phyloP scores from a whole-genome alignment of 495 filamentous ascomycete species.

The Chaetomium cochliodes region DNA sequence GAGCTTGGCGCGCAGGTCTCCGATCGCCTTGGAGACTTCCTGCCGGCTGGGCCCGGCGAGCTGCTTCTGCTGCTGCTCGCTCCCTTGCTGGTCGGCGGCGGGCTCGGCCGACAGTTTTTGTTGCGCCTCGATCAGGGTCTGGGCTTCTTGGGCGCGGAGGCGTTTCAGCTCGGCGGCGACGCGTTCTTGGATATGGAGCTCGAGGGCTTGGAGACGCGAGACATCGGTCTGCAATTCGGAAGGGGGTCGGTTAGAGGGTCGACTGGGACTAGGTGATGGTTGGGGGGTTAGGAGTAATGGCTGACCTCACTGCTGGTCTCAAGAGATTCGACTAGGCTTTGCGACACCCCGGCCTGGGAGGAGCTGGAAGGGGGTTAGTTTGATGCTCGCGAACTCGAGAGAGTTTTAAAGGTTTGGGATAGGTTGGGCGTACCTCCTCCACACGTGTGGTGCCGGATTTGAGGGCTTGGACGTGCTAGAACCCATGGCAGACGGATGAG shows the following conservation, averaged over 20 bases:
- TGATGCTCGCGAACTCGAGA: conserved; percentile 3
- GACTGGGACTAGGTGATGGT: not conserved
- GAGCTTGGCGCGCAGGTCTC: conserved; percentile 69
- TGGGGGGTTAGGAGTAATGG: conserved; percentile 6
- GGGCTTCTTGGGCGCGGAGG: conserved; percentile 57
- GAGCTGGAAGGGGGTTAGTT: conserved; percentile 52
- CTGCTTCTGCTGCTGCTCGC: conserved; percentile 21
- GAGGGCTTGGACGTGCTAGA: conserved; percentile 51
- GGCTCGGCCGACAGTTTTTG: conserved; percentile 52
- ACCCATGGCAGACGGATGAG: conserved; percentile 41
- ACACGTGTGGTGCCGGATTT: conserved; percentile 44
- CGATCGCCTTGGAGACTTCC: conserved; percentile 41
- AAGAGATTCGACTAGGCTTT: conserved; percentile 75
- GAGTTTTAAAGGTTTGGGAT: not conserved
- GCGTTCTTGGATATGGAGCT: conserved; percentile 85
- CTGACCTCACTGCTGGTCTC: conserved; percentile 82
- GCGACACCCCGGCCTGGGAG: conserved; percentile 82
- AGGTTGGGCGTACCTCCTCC: conserved; percentile 44
- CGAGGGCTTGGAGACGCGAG: conserved; percentile 75
- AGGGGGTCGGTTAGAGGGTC: conserved; percentile 3
- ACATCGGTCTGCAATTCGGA: conserved; percentile 65
- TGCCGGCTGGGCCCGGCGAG: conserved; percentile 30
- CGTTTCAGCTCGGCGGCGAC: conserved; percentile 80
- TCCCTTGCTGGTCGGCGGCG: conserved; percentile 5
- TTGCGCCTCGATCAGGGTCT: conserved; percentile 61